Percentiles rank a stretch among this genome's conserved stretches.
These are phyloP conservation scores for Cyclotella sp. DNA, from an alignment of 108 stramenopile genomes.

Conservation along the genomic window DNA sequence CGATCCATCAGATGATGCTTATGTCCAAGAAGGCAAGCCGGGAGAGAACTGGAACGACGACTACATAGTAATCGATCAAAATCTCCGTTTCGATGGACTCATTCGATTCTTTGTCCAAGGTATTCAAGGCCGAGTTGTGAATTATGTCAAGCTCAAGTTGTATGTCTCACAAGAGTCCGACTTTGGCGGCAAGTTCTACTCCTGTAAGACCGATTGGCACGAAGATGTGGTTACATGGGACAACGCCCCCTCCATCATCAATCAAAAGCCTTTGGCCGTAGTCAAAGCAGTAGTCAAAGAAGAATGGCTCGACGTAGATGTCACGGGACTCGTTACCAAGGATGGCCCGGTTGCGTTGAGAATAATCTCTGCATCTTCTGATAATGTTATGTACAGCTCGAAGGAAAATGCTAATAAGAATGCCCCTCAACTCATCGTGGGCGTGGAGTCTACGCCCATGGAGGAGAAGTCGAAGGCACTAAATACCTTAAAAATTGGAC, in stretches of 20 bases:
- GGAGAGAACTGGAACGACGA: conserved; percentile 40
- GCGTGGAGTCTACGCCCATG: conserved; percentile 15
- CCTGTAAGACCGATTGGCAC: conserved; percentile 41
- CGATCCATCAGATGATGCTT: conserved; percentile 25
- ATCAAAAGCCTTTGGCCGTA: conserved; percentile 28
- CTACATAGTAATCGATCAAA: conserved; percentile 47
- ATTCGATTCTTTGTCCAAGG: conserved; percentile 48
- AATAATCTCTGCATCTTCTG: conserved; percentile 35
- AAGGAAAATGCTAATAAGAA: conserved; percentile 47
- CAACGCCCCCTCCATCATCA: conserved; percentile 33
- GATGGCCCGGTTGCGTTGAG: conserved; percentile 43
- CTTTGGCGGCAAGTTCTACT: conserved; percentile 43
- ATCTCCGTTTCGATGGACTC: conserved; percentile 46
- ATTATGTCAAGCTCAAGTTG: conserved; percentile 40
- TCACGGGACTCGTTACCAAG: conserved; percentile 27
- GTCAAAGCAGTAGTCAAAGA: conserved; percentile 25
- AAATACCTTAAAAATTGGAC: conserved; percentile 45
- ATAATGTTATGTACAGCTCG: conserved; percentile 50
- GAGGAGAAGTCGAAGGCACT: conserved; percentile 16
- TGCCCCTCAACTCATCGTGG: conserved; percentile 42
- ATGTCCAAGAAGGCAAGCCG: conserved; percentile 38
- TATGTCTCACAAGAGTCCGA: conserved; percentile 32
- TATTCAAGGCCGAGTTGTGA: conserved; percentile 25
- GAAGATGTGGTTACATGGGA: conserved; percentile 52
- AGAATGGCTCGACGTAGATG: conserved; percentile 47